Evolutionary conservation across 768 basidiomycete genomes (phyloP).

Genomic region (Royoungia palumana): DNA sequence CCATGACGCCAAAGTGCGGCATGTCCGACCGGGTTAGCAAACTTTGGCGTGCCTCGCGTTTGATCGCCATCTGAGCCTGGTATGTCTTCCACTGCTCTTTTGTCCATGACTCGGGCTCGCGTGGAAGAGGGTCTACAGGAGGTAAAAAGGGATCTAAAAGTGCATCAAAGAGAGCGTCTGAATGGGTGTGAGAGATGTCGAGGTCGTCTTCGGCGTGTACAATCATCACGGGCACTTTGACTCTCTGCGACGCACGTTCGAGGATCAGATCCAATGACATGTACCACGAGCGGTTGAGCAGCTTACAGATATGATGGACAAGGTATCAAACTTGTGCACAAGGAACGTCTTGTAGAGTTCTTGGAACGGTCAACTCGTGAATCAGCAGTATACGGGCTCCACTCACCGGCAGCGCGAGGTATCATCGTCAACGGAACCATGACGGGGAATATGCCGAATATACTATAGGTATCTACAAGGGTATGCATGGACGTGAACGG

Average conservation of each 20-base stretch:
- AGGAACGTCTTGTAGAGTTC: slow-evolving; percentile 54
- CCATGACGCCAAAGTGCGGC: slow-evolving; percentile 47
- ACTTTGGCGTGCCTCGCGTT: slow-evolving; percentile 40
- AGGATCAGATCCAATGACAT: background rate
- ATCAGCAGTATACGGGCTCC: background rate
- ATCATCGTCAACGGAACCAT: slow-evolving; percentile 65
- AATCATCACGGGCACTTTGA: slow-evolving; percentile 67
- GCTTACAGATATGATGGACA: slow-evolving; percentile 57
- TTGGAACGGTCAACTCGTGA: slow-evolving; percentile 21
- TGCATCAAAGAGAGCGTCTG: slow-evolving; percentile 61
- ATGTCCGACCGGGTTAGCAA: slow-evolving; percentile 46
- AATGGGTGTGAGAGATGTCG: slow-evolving; percentile 71
- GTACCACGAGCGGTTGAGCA: background rate
- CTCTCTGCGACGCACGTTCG: slow-evolving; percentile 40
- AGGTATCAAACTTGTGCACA: slow-evolving; percentile 59
- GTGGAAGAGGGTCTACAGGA: slow-evolving; percentile 36
- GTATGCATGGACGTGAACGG: slow-evolving; percentile 59
- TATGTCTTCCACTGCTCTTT: slow-evolving; percentile 46
- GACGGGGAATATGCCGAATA: slow-evolving; percentile 67
- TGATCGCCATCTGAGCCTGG: slow-evolving; percentile 35
- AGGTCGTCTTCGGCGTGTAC: slow-evolving; percentile 73
- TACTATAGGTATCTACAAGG: slow-evolving; percentile 63
- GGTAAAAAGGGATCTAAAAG: slow-evolving; percentile 66
- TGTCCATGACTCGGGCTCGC: slow-evolving; percentile 27
- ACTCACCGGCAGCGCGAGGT: slow-evolving; percentile 61